Evolutionary conservation across 2,329 filamentous ascomycete genomes (phyloP), one percentile per base, ranked within the genome.

Genomic region (Monosporascus sp.): DNA sequence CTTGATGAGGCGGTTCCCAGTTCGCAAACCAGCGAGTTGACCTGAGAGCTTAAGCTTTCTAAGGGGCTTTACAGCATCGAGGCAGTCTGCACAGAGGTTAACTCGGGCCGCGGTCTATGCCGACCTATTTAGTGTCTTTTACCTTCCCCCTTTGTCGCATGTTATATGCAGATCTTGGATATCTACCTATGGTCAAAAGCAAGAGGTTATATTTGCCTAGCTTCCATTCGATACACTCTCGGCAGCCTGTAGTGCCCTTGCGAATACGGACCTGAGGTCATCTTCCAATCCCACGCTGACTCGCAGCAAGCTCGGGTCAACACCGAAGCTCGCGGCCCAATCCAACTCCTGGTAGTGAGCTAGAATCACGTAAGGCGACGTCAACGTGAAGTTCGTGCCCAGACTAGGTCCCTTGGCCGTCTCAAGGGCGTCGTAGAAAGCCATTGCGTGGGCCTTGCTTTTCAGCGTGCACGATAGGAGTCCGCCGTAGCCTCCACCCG

Each of bases 331-430:
- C 26, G 81, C 84, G 44, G 89, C 90, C 94, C 94, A 99, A n/a
- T 92, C 86, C 43, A 97, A 71, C 75, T 99, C 94, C 46, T 81
- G 78, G 65, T 94, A 99, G 70, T 99, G 94, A 5, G 94, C 94
- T 35, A 99, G 72, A 37, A 99, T 76, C 22, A 94, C 91, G 69
- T 96, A 99, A 0, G 94, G 94, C 48, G 87, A 96, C 53, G 87
- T 87, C 38, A 99, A 76, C 0, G 94, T 97, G 68, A 99, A 99
- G 70, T 99, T 99, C 1, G 94, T 97, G 2, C 94, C 94, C 49
- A 99, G 76, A 70, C 91, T 97, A 0, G 94, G 94, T 0, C 94
- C 94, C 71, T 99, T 99, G 40, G 91, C 86, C 1, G 91, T 94
- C 57, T 95, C 85, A 17, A 99, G 74, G 14, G 82, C 79, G 71